phyloP scores from a whole-genome alignment of 768 basidiomycete species.

The Dacryopinax spathularia region DNA sequence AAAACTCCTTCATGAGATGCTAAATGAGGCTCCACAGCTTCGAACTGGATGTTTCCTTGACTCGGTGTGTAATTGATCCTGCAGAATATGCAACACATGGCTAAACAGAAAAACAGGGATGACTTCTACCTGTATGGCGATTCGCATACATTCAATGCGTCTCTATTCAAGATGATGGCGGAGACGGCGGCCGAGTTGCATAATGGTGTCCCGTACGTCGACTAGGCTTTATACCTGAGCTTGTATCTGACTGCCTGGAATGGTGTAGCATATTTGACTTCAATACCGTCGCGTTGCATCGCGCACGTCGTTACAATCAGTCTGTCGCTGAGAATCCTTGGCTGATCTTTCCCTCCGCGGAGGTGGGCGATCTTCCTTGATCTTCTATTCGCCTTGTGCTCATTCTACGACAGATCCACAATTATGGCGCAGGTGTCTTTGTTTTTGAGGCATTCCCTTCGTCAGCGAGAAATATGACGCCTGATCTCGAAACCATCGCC shows the following conservation, averaged over 20 bases:
- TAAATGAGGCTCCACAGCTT: neutral
- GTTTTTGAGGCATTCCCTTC: neutral
- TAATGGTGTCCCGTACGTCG: neutral
- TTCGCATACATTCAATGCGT: neutral
- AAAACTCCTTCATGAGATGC: neutral
- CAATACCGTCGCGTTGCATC: neutral
- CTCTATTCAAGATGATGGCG: neutral
- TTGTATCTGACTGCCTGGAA: too few relatives aligned
- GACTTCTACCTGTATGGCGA: constrained; percentile 1
- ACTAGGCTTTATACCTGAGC: neutral
- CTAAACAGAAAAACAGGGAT: neutral
- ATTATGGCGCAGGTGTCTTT: neutral
- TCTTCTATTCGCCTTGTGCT: too few relatives aligned
- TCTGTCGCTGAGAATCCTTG: neutral
- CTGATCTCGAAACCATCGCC: neutral
- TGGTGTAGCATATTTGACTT: neutral
- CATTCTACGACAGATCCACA: neutral
- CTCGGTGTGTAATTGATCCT: neutral
- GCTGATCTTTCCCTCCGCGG: neutral
- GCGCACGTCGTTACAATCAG: neutral
- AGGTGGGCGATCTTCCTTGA: too few relatives aligned
- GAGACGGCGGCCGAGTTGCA: neutral
- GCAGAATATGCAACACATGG: neutral
- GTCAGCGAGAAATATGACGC: neutral
- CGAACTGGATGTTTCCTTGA: neutral